These are phyloP conservation scores for Acacia melanoxylon DNA, from an alignment of 306 rosid species.

Conservation along the genomic window DNA sequence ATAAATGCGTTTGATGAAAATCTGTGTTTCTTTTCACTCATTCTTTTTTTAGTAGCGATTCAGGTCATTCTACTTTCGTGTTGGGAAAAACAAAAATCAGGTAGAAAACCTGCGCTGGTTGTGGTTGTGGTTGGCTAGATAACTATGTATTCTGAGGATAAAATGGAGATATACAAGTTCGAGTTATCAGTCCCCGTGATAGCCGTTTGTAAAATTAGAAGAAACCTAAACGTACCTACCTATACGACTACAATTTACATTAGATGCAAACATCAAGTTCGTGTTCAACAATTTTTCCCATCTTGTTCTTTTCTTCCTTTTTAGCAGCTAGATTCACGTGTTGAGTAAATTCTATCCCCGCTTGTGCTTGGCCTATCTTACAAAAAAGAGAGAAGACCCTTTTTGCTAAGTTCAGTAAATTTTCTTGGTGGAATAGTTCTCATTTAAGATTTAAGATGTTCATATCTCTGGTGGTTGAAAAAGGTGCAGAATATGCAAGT, in stretches of 20 bases:
- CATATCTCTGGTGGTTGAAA: conserved; percentile 13
- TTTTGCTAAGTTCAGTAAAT: conserved; percentile 22
- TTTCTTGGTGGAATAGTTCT: conserved; percentile 1
- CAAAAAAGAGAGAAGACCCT: neutral
- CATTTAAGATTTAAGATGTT: conserved; percentile 19
- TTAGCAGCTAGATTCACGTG: neutral
- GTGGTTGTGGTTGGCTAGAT: conserved; percentile 30
- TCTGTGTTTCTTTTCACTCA: conserved; percentile 20
- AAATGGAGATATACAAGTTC: conserved; percentile 24
- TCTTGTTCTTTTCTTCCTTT: neutral
- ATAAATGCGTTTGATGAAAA: conserved; percentile 28
- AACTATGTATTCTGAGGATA: conserved; percentile 13
- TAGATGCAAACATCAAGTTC: conserved; percentile 8
- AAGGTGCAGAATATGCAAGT: conserved; percentile 14
- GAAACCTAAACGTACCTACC: conserved; percentile 29
- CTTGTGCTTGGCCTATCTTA: conserved; percentile 5
- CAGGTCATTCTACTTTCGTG: conserved; percentile 15
- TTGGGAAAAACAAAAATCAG: conserved; percentile 1
- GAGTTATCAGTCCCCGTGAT: neutral
- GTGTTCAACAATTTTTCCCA: conserved; percentile 12
- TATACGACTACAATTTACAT: conserved; percentile 13
- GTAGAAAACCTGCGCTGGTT: conserved; percentile 23
- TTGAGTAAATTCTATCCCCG: conserved; percentile 6
- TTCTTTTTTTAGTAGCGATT: conserved; percentile 25
- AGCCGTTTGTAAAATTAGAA: conserved; percentile 5